Evolutionary conservation across 768 basidiomycete species (phyloP).

Genomic region (Hortiboletus campestris): DNA sequence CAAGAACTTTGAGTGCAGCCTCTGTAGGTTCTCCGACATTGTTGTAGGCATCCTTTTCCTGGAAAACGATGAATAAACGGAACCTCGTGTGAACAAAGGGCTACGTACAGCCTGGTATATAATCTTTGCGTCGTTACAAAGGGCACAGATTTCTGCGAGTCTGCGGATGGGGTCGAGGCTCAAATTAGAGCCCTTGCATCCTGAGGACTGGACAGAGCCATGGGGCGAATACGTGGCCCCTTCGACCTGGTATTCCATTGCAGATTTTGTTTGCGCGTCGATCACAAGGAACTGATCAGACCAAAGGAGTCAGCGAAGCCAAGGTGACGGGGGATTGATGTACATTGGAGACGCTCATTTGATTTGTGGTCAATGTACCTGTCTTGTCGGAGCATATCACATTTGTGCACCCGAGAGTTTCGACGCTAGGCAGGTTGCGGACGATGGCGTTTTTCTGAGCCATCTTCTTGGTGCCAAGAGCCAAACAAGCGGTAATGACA

Average conservation of each 20-base stretch:
- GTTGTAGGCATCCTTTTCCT: conserved; percentile 78
- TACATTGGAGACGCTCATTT: conserved; percentile 92
- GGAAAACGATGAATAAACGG: conserved; percentile 4
- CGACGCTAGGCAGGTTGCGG: conserved; percentile 91
- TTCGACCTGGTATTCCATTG: conserved; percentile 76
- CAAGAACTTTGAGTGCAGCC: conserved; percentile 92
- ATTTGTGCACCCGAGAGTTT: conserved; percentile 96
- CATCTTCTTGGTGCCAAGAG: conserved; percentile 98
- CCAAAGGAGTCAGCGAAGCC: conserved; percentile 9
- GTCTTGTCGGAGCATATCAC: conserved; percentile 99
- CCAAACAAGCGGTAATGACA: conserved; percentile 95
- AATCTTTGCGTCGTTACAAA: conserved; percentile 94
- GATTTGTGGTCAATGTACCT: conserved; percentile 92
- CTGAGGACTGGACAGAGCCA: conserved; percentile 67
- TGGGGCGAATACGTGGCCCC: conserved; percentile 90
- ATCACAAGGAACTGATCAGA: conserved; percentile 68
- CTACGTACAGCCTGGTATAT: conserved; percentile 70
- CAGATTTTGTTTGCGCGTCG: conserved; percentile 47
- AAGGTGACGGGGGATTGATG: conserved; percentile 14
- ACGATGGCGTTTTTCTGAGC: conserved; percentile 99
- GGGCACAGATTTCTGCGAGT: conserved; percentile 85
- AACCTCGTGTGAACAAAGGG: background rate
- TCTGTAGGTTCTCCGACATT: conserved; percentile 97
- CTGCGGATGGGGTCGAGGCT: conserved; percentile 72
- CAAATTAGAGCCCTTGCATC: conserved; percentile 63